These are phyloP conservation scores for Phaffia tasmanica DNA, from an alignment of 768 basidiomycete genomes.

Conservation along the genomic window DNA sequence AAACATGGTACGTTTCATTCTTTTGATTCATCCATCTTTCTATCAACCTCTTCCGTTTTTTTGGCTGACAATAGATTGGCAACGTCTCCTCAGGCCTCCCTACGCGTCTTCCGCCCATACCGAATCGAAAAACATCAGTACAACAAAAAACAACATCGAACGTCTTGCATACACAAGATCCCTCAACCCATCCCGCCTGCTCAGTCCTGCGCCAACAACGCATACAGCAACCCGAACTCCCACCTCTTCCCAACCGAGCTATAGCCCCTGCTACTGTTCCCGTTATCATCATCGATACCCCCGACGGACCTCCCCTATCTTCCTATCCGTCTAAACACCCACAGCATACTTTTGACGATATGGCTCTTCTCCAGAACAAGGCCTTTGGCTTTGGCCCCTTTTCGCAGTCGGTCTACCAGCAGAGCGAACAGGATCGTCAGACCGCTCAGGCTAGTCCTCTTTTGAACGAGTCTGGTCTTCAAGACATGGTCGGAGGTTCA, in stretches of 20 bases:
- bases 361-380: constrained; percentile 13
- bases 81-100: constrained; percentile 11
- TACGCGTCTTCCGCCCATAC: constrained; percentile 16
- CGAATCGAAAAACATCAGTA: constrained; percentile 3
- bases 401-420: not conserved
- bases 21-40: not conserved
- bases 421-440: not conserved
- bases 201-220: constrained; percentile 9
- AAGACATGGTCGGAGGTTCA: not conserved
- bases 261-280: constrained; percentile 4
- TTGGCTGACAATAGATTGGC: not conserved
- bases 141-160: constrained; percentile 2
- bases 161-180: constrained; percentile 9
- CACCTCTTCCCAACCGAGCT: constrained; percentile 5
- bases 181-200: constrained; percentile 12
- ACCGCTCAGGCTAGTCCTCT: not conserved
- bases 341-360: constrained; percentile 6
- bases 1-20: constrained; percentile 7
- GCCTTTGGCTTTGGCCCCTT: constrained; percentile 23
- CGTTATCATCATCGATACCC: not conserved
- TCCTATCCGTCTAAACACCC: constrained; percentile 1
- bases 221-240: not conserved
- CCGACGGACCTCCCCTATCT: not conserved
- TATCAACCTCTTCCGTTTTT: not conserved
- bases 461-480: constrained; percentile 2